phyloP scores from a whole-genome alignment of 2,329 filamentous ascomycete species.

The Ceratocystis cacaofunesta region DNA sequence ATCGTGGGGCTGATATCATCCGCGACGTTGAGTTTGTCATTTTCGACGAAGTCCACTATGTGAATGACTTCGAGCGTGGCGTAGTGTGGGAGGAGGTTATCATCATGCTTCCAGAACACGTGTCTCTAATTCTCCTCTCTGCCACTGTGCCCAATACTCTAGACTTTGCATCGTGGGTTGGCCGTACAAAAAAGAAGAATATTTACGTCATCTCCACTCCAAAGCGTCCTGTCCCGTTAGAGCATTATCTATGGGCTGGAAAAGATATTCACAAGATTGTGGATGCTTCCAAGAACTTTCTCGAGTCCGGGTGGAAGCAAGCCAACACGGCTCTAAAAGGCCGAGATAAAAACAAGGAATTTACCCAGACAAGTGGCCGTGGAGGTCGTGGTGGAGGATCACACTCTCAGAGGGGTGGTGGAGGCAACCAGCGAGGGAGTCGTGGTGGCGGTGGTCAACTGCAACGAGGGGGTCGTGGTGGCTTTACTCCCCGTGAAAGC shows the following conservation, averaged over 20 bases:
- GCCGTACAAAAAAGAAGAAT: slow-evolving; percentile 93
- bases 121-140: slow-evolving; percentile 85
- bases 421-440: slow-evolving; percentile 27
- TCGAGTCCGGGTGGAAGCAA: slow-evolving; percentile 89
- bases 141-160: slow-evolving; percentile 95
- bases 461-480: slow-evolving; percentile 40
- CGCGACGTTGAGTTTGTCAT: slow-evolving; percentile 97
- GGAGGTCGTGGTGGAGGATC: slow-evolving; percentile 14
- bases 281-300: slow-evolving; percentile 76
- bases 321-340: slow-evolving; percentile 71
- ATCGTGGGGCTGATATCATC: slow-evolving; percentile 87
- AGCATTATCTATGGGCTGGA: slow-evolving; percentile 91
- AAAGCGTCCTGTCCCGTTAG: slow-evolving; percentile 84
- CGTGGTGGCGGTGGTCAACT: slow-evolving; percentile 27
- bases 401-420: slow-evolving; percentile 16
- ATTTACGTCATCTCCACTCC: slow-evolving; percentile 98
- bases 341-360: slow-evolving; percentile 48
- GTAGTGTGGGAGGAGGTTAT: slow-evolving; percentile 99
- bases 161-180: slow-evolving; percentile 97
- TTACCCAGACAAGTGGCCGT: slow-evolving; percentile 15
- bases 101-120: slow-evolving; percentile 96
- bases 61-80: slow-evolving; percentile 88
- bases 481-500: slow-evolving; percentile 39
- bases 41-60: slow-evolving; percentile 97
- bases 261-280: slow-evolving; percentile 93